Conservation (phyloP, 2,329 filamentous ascomycete species). For the Rasamsonia emersonii region DNA sequence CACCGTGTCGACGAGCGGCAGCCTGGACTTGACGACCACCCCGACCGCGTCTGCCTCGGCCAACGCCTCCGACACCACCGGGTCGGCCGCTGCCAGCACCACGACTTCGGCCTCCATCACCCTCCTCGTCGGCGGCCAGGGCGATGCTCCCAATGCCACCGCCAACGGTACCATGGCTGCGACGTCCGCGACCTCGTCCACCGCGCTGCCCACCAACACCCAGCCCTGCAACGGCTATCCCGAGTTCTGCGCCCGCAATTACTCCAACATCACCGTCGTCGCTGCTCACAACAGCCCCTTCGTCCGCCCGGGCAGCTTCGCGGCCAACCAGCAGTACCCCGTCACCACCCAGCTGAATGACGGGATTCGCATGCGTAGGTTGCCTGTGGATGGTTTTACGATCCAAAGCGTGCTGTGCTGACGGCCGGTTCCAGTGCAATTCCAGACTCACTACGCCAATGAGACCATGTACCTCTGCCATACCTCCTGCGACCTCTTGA, state of each 20-base stretch:
- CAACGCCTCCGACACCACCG: conserved; percentile 16
- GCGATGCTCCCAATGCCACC: conserved; percentile 40
- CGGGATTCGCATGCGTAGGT: conserved; percentile 51
- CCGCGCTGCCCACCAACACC: conserved; percentile 55
- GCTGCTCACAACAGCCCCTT: conserved; percentile 78
- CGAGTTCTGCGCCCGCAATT: conserved; percentile 67
- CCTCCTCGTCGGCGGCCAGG: conserved; percentile 30
- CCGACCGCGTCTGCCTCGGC: conserved; percentile 16
- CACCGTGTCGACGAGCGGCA: conserved; percentile 9
- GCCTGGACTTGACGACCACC: too few relatives aligned
- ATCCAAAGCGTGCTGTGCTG: too few relatives aligned
- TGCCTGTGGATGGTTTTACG: too few relatives aligned
- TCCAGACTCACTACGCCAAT: conserved; percentile 50
- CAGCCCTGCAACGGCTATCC: conserved; percentile 70
- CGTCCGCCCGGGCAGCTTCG: conserved; percentile 58
- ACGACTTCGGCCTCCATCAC: conserved; percentile 30
- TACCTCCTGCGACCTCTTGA: conserved; percentile 70
- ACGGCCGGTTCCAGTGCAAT: conserved; percentile 42
- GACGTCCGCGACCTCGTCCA: conserved; percentile 34
- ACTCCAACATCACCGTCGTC: conserved; percentile 73
- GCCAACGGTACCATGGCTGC: conserved; percentile 35
- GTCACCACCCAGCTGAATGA: conserved; percentile 69
- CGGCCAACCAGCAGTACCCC: conserved; percentile 62
- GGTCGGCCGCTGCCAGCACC: conserved; percentile 17
- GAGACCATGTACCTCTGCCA: conserved; percentile 70